Percentiles rank a stretch among this genome's conserved stretches.
These are phyloP conservation scores for Phlebiopsis gigantea DNA, from an alignment of 768 basidiomycete species.

Conservation along the genomic window DNA sequence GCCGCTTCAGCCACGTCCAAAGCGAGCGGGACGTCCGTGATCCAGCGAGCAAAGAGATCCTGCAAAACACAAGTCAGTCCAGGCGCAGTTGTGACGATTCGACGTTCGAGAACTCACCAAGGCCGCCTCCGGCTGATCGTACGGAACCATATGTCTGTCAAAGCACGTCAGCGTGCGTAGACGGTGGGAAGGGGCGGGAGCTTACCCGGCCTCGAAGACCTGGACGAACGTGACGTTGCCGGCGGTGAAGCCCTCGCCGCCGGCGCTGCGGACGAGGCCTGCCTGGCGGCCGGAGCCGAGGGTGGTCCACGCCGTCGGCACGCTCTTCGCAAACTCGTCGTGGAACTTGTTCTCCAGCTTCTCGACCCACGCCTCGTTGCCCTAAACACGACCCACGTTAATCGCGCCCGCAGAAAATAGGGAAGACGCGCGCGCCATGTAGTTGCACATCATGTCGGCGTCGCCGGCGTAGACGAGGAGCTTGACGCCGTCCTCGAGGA, in stretches of 20 bases:
- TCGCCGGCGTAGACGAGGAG: slow-evolving; percentile 89
- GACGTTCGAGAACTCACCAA: slow-evolving; percentile 41
- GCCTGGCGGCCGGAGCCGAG: slow-evolving; percentile 45
- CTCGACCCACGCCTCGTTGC: slow-evolving; percentile 74
- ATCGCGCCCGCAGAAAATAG: not conserved
- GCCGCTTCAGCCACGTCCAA: slow-evolving; percentile 15
- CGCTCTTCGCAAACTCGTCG: slow-evolving; percentile 48
- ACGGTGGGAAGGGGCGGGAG: not conserved
- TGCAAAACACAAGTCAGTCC: slow-evolving; percentile 16
- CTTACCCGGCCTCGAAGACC: slow-evolving; percentile 73
- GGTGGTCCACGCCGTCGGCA: slow-evolving; percentile 52
- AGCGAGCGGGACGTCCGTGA: slow-evolving; percentile 44
- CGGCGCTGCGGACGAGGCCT: slow-evolving; percentile 69
- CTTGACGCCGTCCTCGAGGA: slow-evolving; percentile 78
- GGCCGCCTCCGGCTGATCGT: slow-evolving; percentile 84
- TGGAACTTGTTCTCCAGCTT: slow-evolving; percentile 57
- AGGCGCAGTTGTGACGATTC: not conserved
- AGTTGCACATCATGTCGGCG: slow-evolving; percentile 91
- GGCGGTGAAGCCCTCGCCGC: slow-evolving; percentile 54
- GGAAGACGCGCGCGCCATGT: slow-evolving; percentile 41
- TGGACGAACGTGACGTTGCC: slow-evolving; percentile 85
- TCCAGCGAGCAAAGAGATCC: slow-evolving; percentile 61
- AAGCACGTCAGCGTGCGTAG: slow-evolving; percentile 8
- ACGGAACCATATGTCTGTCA: slow-evolving; percentile 81
- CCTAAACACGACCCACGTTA: slow-evolving; percentile 31